These are phyloP conservation scores for Trichopus zeylanicus DNA, from an alignment of 116 monocot genomes.

Conservation along the genomic window DNA sequence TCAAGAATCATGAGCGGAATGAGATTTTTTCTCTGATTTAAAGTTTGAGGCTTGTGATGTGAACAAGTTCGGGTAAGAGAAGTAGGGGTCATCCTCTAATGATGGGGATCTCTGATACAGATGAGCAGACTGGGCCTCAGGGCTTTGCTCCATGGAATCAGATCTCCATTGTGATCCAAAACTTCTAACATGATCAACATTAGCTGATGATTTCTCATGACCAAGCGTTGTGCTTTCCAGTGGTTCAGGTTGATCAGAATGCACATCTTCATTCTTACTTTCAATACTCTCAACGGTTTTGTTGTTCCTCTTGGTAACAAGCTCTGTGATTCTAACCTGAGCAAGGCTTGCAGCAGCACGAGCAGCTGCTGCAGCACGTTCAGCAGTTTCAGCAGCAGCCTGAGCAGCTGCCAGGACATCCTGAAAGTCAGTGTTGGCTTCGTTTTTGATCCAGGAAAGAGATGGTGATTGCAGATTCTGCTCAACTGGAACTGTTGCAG, in stretches of 20 bases:
- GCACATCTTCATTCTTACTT: slow-evolving; percentile 1
- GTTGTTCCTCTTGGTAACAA: slow-evolving; percentile 32
- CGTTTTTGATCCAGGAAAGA: slow-evolving; percentile 12
- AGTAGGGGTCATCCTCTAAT: slow-evolving; percentile 87
- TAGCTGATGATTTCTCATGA: slow-evolving; percentile 19
- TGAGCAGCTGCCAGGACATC: slow-evolving; percentile 84
- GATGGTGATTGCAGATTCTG: slow-evolving; percentile 1
- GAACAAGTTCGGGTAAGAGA: slow-evolving; percentile 90
- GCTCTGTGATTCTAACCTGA: slow-evolving; percentile 67
- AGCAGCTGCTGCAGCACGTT: slow-evolving; percentile 73
- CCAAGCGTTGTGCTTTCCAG: slow-evolving; percentile 23
- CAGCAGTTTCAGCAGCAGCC: slow-evolving; percentile 77
- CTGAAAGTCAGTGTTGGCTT: slow-evolving; percentile 44
- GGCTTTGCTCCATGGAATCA: not conserved
- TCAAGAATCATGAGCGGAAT: not conserved
- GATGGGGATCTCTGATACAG: slow-evolving; percentile 54
- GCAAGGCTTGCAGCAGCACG: slow-evolving; percentile 90
- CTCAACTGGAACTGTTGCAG: not conserved
- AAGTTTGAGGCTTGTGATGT: slow-evolving; percentile 31
- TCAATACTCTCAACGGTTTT: slow-evolving; percentile 9
- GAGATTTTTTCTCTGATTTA: not conserved
- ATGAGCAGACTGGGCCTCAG: slow-evolving; percentile 10
- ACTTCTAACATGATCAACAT: not conserved
- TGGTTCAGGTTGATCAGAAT: not conserved
- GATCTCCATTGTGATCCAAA: slow-evolving; percentile 3